Evolutionary conservation across 345 rosid genomes (phyloP), one percentile per base, ranked within the genome.

Genomic region (Diplotaxis tenuifolia): DNA sequence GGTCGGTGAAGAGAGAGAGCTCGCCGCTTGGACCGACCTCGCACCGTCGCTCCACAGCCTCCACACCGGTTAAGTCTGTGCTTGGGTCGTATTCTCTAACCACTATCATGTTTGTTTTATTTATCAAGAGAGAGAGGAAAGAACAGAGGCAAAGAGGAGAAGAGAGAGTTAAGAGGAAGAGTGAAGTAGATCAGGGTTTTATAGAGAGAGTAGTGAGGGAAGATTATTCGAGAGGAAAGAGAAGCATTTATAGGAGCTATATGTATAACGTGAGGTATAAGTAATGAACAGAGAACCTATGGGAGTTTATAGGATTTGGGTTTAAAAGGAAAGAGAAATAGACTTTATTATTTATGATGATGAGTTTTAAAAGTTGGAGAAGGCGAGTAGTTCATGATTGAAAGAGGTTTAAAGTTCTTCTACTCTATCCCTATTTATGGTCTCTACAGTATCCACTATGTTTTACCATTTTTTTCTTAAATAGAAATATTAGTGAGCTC

Each of bases 1-100:
- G 97, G 84, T 95, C 98, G 81, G 99, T 92, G 87, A 85, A 95
- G 76, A 92, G 87, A 82, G 94, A 86, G 53, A 78, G 81, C 72
- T 78, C 73, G 70, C 81, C 81, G 45, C 78, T 68, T 36, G 81
- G 81, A 9, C 98, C 99, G 49, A 92, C 98, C 76, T 95, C 97
- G 32, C 98, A 92, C 65, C 90, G 86, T 73, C 89, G 84, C 73
- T 95, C 99, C 7, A 92, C 91, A 8, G 84, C 84, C 71, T 90
- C 97, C 0, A 87, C 99, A 0, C 83, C 81, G 2, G 34, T 74
- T 55, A 85, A 23, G 74, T 95, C 99, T 61, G 74, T 84, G 22
- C 28, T 78, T 1, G 83, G 82, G 80, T 90, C 89, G 67, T 85
- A 92, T 54, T 86, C 96, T 68, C 99, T 87, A 3, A 95, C 89